phyloP scores from a whole-genome alignment of 257 asterid genomes.

The Scutellaria minor region DNA sequence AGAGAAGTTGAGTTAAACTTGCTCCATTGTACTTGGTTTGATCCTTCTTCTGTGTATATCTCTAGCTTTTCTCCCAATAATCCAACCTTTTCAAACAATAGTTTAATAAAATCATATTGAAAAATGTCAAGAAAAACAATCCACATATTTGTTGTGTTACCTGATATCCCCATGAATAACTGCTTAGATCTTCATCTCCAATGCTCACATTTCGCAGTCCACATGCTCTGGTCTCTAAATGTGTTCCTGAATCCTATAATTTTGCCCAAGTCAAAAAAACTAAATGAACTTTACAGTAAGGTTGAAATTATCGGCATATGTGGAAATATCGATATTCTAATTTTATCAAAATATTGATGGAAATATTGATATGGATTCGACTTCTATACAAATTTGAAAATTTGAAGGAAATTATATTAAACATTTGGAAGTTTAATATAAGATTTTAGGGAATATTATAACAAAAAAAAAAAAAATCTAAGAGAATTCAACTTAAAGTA shows the following conservation, averaged over 20 bases:
- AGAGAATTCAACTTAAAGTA: too few relatives aligned
- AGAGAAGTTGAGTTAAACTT: conserved; percentile 44
- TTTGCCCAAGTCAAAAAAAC: background rate
- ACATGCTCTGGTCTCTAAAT: conserved; percentile 61
- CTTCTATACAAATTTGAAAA: too few relatives aligned
- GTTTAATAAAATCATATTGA: conserved; percentile 17
- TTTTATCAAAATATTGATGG: too few relatives aligned
- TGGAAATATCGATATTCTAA: too few relatives aligned
- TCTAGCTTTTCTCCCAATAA: conserved; percentile 68
- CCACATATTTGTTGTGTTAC: background rate
- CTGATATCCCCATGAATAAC: conserved; percentile 45
- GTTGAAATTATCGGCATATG: too few relatives aligned
- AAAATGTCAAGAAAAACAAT: background rate
- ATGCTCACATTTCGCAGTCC: conserved; percentile 59
- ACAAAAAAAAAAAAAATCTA: too few relatives aligned
- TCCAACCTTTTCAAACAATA: conserved; percentile 60
- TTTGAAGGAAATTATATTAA: too few relatives aligned
- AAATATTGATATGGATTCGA: too few relatives aligned
- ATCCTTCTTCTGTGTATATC: conserved; percentile 56
- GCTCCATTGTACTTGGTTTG: conserved; percentile 54
- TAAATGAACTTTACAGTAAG: too few relatives aligned
- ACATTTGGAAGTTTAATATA: too few relatives aligned
- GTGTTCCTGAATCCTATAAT: conserved; percentile 78
- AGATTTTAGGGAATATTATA: too few relatives aligned
- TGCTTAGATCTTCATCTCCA: conserved; percentile 46